phyloP scores from a whole-genome alignment of 495 filamentous ascomycete species.

The Penicillium canescens region DNA sequence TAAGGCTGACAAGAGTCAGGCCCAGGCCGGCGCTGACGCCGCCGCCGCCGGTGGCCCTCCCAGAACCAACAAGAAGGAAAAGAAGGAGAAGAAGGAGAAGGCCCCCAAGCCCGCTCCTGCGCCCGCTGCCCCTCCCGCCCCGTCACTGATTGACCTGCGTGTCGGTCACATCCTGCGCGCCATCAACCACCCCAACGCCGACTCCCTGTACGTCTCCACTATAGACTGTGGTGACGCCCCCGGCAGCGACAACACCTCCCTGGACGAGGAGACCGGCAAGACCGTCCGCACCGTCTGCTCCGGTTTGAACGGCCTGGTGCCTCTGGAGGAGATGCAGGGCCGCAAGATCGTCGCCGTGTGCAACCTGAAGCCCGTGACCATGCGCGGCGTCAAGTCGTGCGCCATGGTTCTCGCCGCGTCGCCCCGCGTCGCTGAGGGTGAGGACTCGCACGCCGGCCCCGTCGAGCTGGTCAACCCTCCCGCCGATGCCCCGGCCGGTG shows the following conservation, averaged over 20 bases:
- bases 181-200: conserved; percentile 91
- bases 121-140: conserved; percentile 69
- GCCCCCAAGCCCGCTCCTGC: conserved; percentile 63
- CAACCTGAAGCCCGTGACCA: conserved; percentile 98
- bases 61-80: conserved; percentile 55
- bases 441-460: conserved; percentile 81
- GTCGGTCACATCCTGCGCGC: conserved; percentile 97
- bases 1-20: conserved; percentile 47
- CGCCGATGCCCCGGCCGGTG: conserved; percentile 73
- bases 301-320: conserved; percentile 88
- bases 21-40: conserved; percentile 33
- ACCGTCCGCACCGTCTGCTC: conserved; percentile 94
- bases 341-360: conserved; percentile 93
- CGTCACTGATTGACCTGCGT: conserved; percentile 86
- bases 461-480: conserved; percentile 93
- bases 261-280: conserved; percentile 78
- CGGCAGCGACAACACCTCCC: conserved; percentile 78
- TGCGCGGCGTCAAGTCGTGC: conserved; percentile 92
- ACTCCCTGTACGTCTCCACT: conserved; percentile 94
- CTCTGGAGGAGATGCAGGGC: conserved; percentile 92
- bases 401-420: conserved; percentile 98
- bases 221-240: conserved; percentile 90
- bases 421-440: conserved; percentile 71
- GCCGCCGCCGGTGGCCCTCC: conserved; percentile 41
- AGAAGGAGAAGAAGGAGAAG: conserved; percentile 87